phyloP scores from a whole-genome alignment of 495 filamentous ascomycete species.

The Aspergillus asperescens region DNA sequence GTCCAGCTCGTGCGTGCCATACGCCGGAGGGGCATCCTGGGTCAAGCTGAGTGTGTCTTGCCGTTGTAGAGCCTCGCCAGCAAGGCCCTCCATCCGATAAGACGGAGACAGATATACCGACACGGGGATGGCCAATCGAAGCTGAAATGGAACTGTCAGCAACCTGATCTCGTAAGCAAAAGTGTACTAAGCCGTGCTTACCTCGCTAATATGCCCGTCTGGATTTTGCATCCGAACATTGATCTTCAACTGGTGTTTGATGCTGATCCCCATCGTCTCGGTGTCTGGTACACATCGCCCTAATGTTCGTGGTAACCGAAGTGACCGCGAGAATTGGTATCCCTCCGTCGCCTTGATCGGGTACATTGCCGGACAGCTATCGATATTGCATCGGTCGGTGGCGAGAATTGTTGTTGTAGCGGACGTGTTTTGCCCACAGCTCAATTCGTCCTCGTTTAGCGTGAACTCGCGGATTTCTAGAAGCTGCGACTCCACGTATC shows the following conservation, averaged over 20 bases:
- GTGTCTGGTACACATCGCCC: neutral
- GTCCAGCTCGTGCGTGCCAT: neutral
- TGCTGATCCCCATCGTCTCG: neutral
- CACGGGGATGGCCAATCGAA: neutral
- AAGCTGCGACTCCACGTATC: neutral
- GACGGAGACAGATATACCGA: neutral
- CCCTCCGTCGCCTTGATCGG: neutral
- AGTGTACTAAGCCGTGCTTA: neutral
- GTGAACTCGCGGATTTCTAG: neutral
- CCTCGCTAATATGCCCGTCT: neutral
- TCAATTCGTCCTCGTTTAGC: neutral
- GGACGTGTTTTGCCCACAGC: neutral
- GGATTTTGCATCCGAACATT: slow-evolving; percentile 4
- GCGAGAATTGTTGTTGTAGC: neutral
- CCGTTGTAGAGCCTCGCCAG: neutral
- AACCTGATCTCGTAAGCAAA: too few species aligned
- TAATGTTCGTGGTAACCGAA: neutral
- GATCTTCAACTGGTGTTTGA: neutral
- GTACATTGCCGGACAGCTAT: neutral
- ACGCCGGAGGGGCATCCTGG: neutral
- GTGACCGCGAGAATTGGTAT: neutral
- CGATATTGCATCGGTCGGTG: neutral
- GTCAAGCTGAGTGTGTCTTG: neutral
- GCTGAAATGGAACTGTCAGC: neutral
- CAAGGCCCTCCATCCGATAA: neutral